Conservation (phyloP, 805 yeast genomes). For the Cyberlindnera samutprakarnensis region DNA sequence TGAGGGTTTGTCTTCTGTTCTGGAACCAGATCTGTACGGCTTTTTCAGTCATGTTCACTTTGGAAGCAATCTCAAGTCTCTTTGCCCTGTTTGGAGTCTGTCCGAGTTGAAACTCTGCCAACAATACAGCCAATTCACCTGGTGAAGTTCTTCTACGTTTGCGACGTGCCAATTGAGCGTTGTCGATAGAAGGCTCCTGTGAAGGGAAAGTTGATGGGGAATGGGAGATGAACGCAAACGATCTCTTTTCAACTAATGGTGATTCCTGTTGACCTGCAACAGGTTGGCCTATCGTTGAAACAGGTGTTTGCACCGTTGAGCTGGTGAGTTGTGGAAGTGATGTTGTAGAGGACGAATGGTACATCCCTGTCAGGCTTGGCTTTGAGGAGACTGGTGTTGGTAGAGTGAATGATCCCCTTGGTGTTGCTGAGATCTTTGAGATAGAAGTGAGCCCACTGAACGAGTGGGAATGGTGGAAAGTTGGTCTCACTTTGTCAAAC, state of each 20-base stretch:
- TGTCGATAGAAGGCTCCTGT: constrained; percentile 79
- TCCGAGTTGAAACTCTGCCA: constrained; percentile 68
- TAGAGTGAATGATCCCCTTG: constrained; percentile 6
- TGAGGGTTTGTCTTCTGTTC: constrained; percentile 79
- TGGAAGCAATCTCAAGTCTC: constrained; percentile 70
- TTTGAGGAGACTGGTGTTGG: constrained; percentile 1
- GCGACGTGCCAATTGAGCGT: constrained; percentile 87
- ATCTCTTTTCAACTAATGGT: constrained; percentile 25
- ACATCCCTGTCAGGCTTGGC: not conserved
- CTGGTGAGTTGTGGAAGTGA: not conserved
- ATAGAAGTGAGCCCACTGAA: constrained; percentile 1
- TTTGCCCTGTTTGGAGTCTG: constrained; percentile 74
- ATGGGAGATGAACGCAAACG: constrained; percentile 87
- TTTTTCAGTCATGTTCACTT: constrained; percentile 90
- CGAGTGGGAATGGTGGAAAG: constrained; percentile 5
- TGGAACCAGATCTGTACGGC: constrained; percentile 99
- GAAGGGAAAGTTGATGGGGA: constrained; percentile 83
- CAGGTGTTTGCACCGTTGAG: not conserved
- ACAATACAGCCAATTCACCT: constrained; percentile 72
- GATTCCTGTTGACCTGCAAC: constrained; percentile 7
- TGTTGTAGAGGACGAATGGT: not conserved
- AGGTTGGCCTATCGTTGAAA: not conserved
- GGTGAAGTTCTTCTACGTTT: constrained; percentile 95
- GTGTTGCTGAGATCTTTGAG: constrained; percentile 3
- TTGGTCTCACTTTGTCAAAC: constrained; percentile 7